Evolutionary conservation across 78 protist species (phyloP).

Genomic region (Monocercomonoides exilis): DNA sequence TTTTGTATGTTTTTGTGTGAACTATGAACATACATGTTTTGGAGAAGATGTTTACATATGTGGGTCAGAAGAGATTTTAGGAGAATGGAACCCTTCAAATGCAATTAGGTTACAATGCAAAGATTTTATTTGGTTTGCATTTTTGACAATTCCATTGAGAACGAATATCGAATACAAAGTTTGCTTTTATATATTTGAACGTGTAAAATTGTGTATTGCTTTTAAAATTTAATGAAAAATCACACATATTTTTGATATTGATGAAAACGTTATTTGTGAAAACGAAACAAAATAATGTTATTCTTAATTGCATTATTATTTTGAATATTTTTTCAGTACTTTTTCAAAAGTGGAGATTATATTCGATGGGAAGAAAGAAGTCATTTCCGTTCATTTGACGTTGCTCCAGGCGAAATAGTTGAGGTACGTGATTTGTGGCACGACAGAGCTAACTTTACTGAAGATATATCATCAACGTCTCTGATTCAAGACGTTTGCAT

Average conservation of each 20-base stretch:
- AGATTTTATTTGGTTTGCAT: not conserved
- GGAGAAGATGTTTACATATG: not conserved
- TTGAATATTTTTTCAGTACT: not conserved
- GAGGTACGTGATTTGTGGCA: not conserved
- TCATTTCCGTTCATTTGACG: not conserved
- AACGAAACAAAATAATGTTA: not conserved
- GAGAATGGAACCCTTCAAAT: slow-evolving; percentile 8
- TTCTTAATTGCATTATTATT: not conserved
- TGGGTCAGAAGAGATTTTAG: not conserved
- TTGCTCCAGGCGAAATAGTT: not conserved
- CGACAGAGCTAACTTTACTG: not conserved
- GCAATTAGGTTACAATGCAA: not conserved
- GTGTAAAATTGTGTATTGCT: no score
- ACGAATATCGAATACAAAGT: not conserved
- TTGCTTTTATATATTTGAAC: not conserved
- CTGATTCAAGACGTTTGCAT: not conserved
- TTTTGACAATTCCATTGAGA: not conserved
- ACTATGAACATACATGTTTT: not conserved
- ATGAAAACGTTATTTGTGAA: not conserved
- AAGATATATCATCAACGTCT: not conserved
- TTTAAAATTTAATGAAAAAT: not conserved
- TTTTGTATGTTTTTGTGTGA: not conserved
- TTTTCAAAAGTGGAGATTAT: not conserved
- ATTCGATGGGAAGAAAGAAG: not conserved
- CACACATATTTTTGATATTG: not conserved